Evolutionary conservation across 148 eudicot species (phyloP), one percentile per base, ranked within the genome.

Genomic region (Chenopodium berlandieri): DNA sequence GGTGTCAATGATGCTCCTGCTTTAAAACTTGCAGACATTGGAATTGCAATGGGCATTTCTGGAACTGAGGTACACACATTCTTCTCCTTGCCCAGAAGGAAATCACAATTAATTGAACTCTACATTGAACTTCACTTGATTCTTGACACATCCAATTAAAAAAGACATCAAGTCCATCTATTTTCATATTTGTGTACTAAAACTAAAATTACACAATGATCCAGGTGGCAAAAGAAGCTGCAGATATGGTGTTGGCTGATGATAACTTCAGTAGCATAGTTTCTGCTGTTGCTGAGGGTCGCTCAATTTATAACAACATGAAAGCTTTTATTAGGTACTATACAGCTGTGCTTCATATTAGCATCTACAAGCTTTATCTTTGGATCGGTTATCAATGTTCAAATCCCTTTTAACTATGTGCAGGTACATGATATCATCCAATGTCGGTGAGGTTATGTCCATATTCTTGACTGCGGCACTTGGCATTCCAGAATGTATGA

Each of bases 391-490:
- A n/a, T 67, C 50, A 64, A 48, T 22, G 12, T 54, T 31, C 64
- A 7, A 60, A 30, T 4, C 72, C 83, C 22, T 37, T 47, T 6
- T n/a, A 4, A 20, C 9, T 25, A 71, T 56, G 37, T 74, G 80
- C 90, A 94, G 98, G 89, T 94, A 94, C 85, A 94, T 94, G 97
- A 94, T 94, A 76, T 94, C 98, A 13, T 94, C 98, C n/a, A 94
- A 94, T 85, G 84, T 94, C 46, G 98, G 98, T 44, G 98, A 94
- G 87, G 98, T 94, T 70, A 89, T 90, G 73, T 91, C 95, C 64
- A 91, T 94, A 80, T 94, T 94, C 90, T 81, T 94, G 87, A 89
- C 98, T 63, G 98, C 95, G 76, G 95, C 95, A 54, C 88, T 94
- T 48, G 97, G 98, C 12, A 89, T 93, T 75, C 98, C 98, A 40